Evolutionary conservation across 176 grass and related monocot species (phyloP).

Genomic region (Typha latifolia): DNA sequence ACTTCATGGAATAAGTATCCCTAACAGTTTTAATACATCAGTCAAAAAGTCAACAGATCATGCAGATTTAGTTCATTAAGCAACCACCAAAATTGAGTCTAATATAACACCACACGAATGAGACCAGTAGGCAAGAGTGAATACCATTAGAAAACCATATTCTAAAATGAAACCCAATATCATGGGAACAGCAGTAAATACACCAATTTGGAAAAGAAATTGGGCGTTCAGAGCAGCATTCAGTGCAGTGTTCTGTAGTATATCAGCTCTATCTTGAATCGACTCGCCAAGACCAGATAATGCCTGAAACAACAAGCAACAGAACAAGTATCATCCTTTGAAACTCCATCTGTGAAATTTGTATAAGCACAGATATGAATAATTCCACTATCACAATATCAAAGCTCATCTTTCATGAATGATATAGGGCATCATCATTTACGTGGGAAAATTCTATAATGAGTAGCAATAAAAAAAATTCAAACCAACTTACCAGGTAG

Average conservation of each 20-base stretch:
- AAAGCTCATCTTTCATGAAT: not conserved
- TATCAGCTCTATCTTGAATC: slow-evolving; percentile 56
- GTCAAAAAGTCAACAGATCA: not conserved
- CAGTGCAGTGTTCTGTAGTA: slow-evolving; percentile 65
- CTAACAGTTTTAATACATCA: no score
- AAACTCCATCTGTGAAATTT: not conserved
- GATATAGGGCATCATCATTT: not conserved
- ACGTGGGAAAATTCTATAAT: not conserved
- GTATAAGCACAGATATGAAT: not conserved
- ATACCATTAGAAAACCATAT: slow-evolving; percentile 70
- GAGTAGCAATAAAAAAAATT: not conserved
- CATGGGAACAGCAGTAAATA: slow-evolving; percentile 90
- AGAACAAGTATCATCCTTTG: not conserved
- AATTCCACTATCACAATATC: not conserved
- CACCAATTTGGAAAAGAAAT: slow-evolving; percentile 94
- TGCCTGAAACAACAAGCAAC: slow-evolving; percentile 47
- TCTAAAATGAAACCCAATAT: slow-evolving; percentile 83
- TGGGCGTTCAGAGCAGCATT: slow-evolving; percentile 70
- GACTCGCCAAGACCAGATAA: slow-evolving; percentile 88
- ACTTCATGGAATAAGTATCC: no score
- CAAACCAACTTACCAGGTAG: slow-evolving; percentile 64
- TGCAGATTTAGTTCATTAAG: not conserved
- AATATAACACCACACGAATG: not conserved
- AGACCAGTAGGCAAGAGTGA: slow-evolving; percentile 7
- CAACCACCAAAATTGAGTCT: not conserved